These are phyloP conservation scores for Sugiyamaella boreocaroliniensis DNA, from an alignment of 805 yeast genomes.

Conservation along the genomic window DNA sequence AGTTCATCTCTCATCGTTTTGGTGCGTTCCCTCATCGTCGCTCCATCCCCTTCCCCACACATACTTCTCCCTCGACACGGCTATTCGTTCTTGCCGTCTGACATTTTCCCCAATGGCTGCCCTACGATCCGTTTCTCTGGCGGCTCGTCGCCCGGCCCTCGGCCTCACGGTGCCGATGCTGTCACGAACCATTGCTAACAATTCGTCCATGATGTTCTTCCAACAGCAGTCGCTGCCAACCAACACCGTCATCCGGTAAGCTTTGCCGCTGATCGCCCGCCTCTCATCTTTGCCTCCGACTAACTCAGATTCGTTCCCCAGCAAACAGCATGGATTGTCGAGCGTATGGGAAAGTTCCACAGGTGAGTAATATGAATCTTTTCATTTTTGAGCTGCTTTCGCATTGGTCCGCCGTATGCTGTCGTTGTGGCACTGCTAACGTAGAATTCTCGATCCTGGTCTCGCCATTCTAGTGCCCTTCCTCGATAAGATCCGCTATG, in stretches of 20 bases:
- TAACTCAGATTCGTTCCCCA: conserved; percentile 62
- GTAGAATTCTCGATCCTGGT: conserved; percentile 61
- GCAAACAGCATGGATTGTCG: conserved; percentile 87
- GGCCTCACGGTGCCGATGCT: neutral
- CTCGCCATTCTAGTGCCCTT: conserved; percentile 66
- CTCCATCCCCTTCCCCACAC: neutral
- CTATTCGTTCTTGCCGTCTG: neutral
- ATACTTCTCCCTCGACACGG: neutral
- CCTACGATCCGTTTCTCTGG: neutral
- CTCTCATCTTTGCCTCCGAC: neutral
- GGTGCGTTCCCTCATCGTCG: neutral
- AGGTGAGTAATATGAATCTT: conserved; percentile 5
- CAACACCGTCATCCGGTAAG: conserved; percentile 53
- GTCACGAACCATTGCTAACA: conserved; percentile 2
- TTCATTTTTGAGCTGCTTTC: too few relatives aligned
- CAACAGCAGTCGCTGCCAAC: conserved; percentile 62
- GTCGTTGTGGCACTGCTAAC: too few relatives aligned
- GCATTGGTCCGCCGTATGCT: too few relatives aligned
- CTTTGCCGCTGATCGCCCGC: neutral
- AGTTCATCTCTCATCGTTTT: neutral
- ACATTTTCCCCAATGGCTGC: neutral
- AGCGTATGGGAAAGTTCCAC: conserved; percentile 82
- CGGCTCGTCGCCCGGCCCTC: neutral
- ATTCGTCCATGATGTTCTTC: conserved; percentile 43
- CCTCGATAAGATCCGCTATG: conserved; percentile 70